Evolutionary conservation across 768 basidiomycete genomes (phyloP).

Genomic region (Boletus coccyginus): DNA sequence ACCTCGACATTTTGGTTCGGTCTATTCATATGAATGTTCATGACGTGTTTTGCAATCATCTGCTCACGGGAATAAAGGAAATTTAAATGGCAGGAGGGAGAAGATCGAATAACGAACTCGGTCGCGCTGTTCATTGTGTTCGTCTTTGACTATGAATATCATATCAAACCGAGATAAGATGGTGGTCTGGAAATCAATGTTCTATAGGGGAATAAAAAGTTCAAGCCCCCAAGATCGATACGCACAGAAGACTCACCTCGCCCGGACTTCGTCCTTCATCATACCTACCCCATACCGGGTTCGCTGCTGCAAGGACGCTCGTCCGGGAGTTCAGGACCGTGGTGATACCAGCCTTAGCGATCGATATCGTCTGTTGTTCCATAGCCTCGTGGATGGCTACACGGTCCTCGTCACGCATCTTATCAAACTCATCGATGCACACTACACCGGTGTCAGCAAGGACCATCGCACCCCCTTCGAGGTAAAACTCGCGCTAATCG

Average conservation of each 20-base stretch:
- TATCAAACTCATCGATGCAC: slow-evolving; percentile 99
- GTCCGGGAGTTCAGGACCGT: slow-evolving; percentile 96
- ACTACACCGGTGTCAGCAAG: slow-evolving; percentile 97
- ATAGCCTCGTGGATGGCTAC: slow-evolving; percentile 99
- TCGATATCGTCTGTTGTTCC: slow-evolving; percentile 99
- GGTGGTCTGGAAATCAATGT: slow-evolving; percentile 97
- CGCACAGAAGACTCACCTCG: slow-evolving; percentile 51
- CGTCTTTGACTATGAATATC: slow-evolving; percentile 99
- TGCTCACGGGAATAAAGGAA: slow-evolving; percentile 31
- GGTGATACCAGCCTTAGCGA: slow-evolving; percentile 98
- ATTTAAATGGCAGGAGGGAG: background rate
- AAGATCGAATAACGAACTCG: slow-evolving; percentile 49
- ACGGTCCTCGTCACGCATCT: slow-evolving; percentile 99
- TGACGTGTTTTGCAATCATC: slow-evolving; percentile 96
- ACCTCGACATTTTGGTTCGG: slow-evolving; percentile 60
- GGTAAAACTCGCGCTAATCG: slow-evolving; percentile 89
- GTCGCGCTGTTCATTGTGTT: slow-evolving; percentile 93
- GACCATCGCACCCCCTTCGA: slow-evolving; percentile 99
- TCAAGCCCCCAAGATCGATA: background rate
- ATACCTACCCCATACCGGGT: slow-evolving; percentile 96
- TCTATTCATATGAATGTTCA: slow-evolving; percentile 98
- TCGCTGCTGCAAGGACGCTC: slow-evolving; percentile 94
- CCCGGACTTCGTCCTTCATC: slow-evolving; percentile 96
- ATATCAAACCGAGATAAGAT: slow-evolving; percentile 98
- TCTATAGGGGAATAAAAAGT: slow-evolving; percentile 37